Conservation (phyloP, 148 eudicot species). For the Dianthus caryophyllus region DNA sequence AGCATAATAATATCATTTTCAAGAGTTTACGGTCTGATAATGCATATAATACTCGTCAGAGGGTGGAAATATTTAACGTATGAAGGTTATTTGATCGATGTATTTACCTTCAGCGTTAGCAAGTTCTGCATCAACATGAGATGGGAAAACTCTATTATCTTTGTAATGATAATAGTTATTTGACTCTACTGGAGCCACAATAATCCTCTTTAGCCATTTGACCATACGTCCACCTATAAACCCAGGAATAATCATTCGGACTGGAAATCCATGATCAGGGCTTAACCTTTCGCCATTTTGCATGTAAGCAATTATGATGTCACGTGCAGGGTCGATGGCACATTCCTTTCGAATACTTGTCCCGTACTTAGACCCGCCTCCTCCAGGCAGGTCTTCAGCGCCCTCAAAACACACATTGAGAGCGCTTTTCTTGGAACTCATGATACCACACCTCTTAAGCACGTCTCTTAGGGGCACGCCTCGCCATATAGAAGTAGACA, state of each 20-base stretch:
- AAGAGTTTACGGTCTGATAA: no score
- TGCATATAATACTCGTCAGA: no score
- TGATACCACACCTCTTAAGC: slow-evolving; percentile 61
- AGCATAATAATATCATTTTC: no score
- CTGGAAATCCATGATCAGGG: slow-evolving; percentile 88
- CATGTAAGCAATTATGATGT: slow-evolving; percentile 76
- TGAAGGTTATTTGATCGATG: no score
- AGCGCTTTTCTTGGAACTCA: slow-evolving; percentile 46
- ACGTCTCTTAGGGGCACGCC: slow-evolving; percentile 64
- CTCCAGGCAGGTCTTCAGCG: slow-evolving; percentile 90
- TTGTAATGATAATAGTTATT: slow-evolving; percentile 70
- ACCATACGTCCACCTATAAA: slow-evolving; percentile 91
- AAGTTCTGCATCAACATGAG: slow-evolving; percentile 80
- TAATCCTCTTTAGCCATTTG: slow-evolving; percentile 75
- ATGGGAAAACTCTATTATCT: slow-evolving; percentile 76
- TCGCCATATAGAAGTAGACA: slow-evolving; percentile 84
- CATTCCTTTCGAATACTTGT: slow-evolving; percentile 62
- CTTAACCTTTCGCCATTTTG: slow-evolving; percentile 66
- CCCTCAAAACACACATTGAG: slow-evolving; percentile 90
- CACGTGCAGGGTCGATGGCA: slow-evolving; percentile 79
- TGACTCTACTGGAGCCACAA: slow-evolving; percentile 58
- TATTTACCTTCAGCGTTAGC: slow-evolving; percentile 78
- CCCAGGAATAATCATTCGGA: slow-evolving; percentile 80
- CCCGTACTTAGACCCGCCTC: slow-evolving; percentile 93
- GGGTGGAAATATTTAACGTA: no score